Evolutionary conservation across 2,329 filamentous ascomycete genomes (phyloP), one percentile per base, ranked within the genome.

Genomic region (Xylariaceae sp.): DNA sequence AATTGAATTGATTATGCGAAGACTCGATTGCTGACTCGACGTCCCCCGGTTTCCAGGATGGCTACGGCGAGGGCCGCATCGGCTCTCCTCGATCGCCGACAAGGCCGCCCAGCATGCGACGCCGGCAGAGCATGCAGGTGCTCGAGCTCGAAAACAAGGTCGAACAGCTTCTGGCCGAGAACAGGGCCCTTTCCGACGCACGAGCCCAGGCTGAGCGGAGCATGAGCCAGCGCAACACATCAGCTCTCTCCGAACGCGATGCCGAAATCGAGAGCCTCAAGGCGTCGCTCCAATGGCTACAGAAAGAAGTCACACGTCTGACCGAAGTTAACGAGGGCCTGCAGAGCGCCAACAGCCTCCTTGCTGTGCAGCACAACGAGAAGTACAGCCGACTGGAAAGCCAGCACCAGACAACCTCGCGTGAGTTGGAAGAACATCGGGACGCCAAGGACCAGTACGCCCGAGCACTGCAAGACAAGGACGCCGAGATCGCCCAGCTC

Each of bases 91-190:
- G 85, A 57, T 97, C 92, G 56, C 92, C 92, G 39, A 94, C 88
- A 53, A 82, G 90, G 65, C 89, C 92, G 55, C 88, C 89, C 59
- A 96, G 88, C 71, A 85, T 98, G 77, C 89, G 90, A 55, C 89
- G 90, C 60, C 86, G 90, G 59, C 92, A 95, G 66, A 97, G 90
- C 73, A 90, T 97, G 82, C 90, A 97, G 67, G 81, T 90, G 38
- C 81, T 97, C 45, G 90, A 98, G 56, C 81, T 98, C 59, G 88
- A 97, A 69, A 73, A 78, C 44, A 80, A 77, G 56, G 76, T 98
- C 54, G 88, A 96, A 53, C 83, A 90, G 62, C 73, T 98, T 49
- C 71, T 84, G 28, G 80, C 83, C 15, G 90, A 98, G 61, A 97
- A 97, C 59, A 81, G 83, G 40, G 69, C 79, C 46, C 78, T 98